phyloP scores from a whole-genome alignment of 2,329 filamentous ascomycete species.

The Corniculantispora saksenae region DNA sequence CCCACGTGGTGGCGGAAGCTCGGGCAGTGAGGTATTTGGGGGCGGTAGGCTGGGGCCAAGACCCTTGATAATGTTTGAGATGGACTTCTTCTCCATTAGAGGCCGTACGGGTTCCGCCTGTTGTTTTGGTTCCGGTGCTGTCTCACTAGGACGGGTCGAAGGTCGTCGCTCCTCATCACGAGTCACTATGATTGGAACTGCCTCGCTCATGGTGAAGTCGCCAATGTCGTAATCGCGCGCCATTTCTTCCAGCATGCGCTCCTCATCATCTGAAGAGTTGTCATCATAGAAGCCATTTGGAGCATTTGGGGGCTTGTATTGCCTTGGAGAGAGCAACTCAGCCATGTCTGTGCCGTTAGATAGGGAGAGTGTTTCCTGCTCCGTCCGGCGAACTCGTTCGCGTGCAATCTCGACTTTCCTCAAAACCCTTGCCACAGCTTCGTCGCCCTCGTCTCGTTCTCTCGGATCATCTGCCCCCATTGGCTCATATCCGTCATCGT shows the following conservation, averaged over 20 bases:
- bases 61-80: constrained; percentile 24
- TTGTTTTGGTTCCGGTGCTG: constrained; percentile 46
- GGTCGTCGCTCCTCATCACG: constrained; percentile 46
- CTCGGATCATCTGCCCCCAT: constrained; percentile 51
- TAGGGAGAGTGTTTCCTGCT: constrained; percentile 58
- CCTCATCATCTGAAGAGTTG: constrained; percentile 69
- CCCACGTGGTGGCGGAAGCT: constrained; percentile 40
- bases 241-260: constrained; percentile 83
- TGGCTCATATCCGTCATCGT: constrained; percentile 86
- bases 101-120: constrained; percentile 62
- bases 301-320: constrained; percentile 19
- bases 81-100: constrained; percentile 60
- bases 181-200: constrained; percentile 47
- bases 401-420: constrained; percentile 74
- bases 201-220: constrained; percentile 69
- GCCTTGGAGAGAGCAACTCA: constrained; percentile 11
- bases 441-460: constrained; percentile 41
- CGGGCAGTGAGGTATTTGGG: constrained; percentile 49
- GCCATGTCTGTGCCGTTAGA: constrained; percentile 21
- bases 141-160: constrained; percentile 57
- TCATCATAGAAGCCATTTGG: constrained; percentile 64
- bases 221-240: constrained; percentile 80
- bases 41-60: constrained; percentile 44
- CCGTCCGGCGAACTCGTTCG: constrained; percentile 71
- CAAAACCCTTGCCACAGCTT: constrained; percentile 56